Base-by-base conservation (phyloP, 352 stramenopile species). In the Phytophthora pluvialis region DNA sequence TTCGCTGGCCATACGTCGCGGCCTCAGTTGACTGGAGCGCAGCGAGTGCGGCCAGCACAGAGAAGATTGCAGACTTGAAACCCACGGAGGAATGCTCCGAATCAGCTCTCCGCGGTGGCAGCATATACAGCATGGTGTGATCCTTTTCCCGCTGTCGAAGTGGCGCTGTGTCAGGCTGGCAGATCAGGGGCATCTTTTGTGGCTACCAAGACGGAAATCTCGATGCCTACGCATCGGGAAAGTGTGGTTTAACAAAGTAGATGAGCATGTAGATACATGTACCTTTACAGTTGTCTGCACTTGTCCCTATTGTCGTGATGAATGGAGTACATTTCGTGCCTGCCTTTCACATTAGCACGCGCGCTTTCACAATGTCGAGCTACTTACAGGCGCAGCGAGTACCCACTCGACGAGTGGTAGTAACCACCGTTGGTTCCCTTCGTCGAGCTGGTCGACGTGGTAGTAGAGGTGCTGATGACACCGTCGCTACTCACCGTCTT, bases 341-440 rank as follows among this genome's bases (percentile, higher is more conserved):
- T 28, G 32, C n/a, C n/a, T 50, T 55, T 55, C 42, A 49, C 43
- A 68, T 57, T 32, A n/a, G 29, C 42, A 31, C 35, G 9, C 13
- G 21, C 26, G 35, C 29, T 13, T 50, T 18, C 25, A 33, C 26
- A 25, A 49, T 60, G 26, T 33, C 16, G 16, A 49, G 10, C 32
- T 29, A 43, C 38, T 66, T 81, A 91, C 48, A 89, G 68, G 25
- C 78, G 80, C 76, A 89, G 60, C 29, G 76, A 88, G 70, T 89
- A 89, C 11, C 83, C 80, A 50, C 79, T 86, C 10, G 72, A 74
- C 31, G 83, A 91, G 61, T 89, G 78, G 66, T 91, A 89, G 67
- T 91, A 88, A 26, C 77, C 75, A 25, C 70, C 67, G 11, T 67
- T 68, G 33, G 38, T 70, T 26, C 9, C 57, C 9, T 61, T 71